A percentile compares a stretch with the other conserved stretches of the same genome.
These are phyloP conservation scores for Alternaria solani DNA, from an alignment of 2,329 filamentous ascomycete species.

Conservation along the genomic window DNA sequence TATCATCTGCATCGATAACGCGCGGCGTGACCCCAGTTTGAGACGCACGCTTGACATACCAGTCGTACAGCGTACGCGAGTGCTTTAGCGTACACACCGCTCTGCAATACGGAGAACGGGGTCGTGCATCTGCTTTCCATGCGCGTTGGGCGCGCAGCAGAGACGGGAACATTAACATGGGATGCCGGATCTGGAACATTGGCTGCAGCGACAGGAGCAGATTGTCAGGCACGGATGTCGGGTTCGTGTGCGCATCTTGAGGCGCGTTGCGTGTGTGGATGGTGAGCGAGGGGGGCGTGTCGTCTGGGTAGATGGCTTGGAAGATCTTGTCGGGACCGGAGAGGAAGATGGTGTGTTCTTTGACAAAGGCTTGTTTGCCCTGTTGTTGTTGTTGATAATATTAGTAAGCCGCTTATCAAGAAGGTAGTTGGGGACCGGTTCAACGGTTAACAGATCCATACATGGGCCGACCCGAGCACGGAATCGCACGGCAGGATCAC, in stretches of 20 bases:
- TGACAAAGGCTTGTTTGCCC: conserved; percentile 23
- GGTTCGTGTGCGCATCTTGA: conserved; percentile 17
- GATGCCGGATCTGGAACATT: conserved; percentile 29
- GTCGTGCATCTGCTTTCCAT: background rate
- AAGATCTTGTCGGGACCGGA: conserved; percentile 20
- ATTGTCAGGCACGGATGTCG: conserved; percentile 21
- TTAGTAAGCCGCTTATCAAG: background rate
- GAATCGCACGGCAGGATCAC: conserved; percentile 9
- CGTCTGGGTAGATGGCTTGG: conserved; percentile 6
- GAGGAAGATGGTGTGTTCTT: conserved; percentile 23
- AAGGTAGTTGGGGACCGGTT: background rate
- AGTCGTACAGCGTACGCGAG: conserved; percentile 18
- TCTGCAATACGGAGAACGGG: background rate
- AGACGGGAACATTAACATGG: conserved; percentile 25
- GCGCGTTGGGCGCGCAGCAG: conserved; percentile 19
- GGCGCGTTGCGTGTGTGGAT: conserved; percentile 10
- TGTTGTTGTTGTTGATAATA: background rate
- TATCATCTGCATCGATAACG: conserved; percentile 30
- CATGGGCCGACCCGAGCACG: conserved; percentile 13
- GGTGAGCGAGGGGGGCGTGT: background rate
- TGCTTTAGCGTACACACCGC: conserved; percentile 1
- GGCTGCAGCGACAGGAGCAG: conserved; percentile 23
- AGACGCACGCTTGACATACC: conserved; percentile 14
- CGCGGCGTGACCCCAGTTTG: background rate
- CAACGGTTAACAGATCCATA: background rate